phyloP scores from a whole-genome alignment of 2,329 filamentous ascomycete species.

The Drechslera avenae region DNA sequence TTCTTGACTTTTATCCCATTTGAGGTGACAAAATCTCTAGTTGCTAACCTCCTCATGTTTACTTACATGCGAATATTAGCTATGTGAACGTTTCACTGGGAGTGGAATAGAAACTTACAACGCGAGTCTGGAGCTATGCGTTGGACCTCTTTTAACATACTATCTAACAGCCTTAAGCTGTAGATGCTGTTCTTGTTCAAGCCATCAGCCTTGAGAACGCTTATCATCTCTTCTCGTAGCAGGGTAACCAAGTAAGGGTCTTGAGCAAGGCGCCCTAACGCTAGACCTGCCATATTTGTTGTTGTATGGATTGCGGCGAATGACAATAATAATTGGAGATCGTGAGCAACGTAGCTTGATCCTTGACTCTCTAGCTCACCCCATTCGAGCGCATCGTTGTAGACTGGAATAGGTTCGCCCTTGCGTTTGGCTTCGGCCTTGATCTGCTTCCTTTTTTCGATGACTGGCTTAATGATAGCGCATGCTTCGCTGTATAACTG shows the following conservation, averaged over 20 bases:
- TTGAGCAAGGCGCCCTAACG: not conserved
- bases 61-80: not conserved
- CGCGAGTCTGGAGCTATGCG: not conserved
- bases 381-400: not conserved
- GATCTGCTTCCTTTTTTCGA: not conserved
- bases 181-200: not conserved
- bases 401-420: not conserved
- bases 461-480: not conserved
- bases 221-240: not conserved
- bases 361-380: not conserved
- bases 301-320: slow-evolving; percentile 1
- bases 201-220: not conserved
- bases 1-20: not conserved
- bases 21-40: not conserved
- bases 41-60: not conserved
- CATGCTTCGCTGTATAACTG: not conserved
- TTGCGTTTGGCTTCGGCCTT: not conserved
- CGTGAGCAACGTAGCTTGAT: not conserved
- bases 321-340: not conserved
- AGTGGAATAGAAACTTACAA: not conserved
- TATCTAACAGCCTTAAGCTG: not conserved
- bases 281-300: not conserved
- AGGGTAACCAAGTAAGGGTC: not conserved
- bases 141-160: not conserved
- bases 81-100: not conserved